Evolutionary conservation across 352 stramenopile genomes (phyloP), one percentile per base, ranked within the genome.

Genomic region (Pythium brachiatum): DNA sequence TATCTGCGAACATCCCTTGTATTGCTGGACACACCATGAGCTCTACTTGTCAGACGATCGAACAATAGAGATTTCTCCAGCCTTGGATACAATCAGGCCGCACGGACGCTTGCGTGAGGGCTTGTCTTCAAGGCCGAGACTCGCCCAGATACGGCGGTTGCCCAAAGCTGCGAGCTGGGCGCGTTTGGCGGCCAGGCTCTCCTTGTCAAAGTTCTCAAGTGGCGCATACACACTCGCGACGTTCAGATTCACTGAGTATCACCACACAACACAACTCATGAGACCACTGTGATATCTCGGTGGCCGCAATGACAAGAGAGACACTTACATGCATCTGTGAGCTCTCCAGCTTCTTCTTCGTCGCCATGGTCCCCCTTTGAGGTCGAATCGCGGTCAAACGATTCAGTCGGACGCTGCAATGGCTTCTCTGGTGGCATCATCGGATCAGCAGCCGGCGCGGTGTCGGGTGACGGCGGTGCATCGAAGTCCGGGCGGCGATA

Each of bases 81-180:
- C 69, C 51, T 88, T 89, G 1, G 82, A 88, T 13, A 92, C 74
- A 36, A 95, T 79, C 32, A 92, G 66, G 3, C 84, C 86, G 44
- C 73, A 87, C 13, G 68, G 50, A 3, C 81, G 78, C 16, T 75
- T 76, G 5, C 79, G 74, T 47, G 83, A 76, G 3, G 69, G 64
- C 57, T 92, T 91, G 58, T 94, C 86, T 62, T 93, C 79, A 6
- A 95, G 64, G n/a, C 86, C 86, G 12, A 95, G 74, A 53, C 82
- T 95, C 43, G 86, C 81, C 86, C 86, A 95, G 39, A 95, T 92
- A 20, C 86, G 79, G 13, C 83, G 81, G 34, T 93, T 95, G 31
- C 79, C 82, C 4, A 92, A 68, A 29, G 80, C 81, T 31, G 80
- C 70, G 7, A 95, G 70, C 57, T 93, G 81, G 12, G 83, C 81